Evolutionary conservation across 208 protist genomes (phyloP).

Genomic region (Trypanosoma brucei): DNA sequence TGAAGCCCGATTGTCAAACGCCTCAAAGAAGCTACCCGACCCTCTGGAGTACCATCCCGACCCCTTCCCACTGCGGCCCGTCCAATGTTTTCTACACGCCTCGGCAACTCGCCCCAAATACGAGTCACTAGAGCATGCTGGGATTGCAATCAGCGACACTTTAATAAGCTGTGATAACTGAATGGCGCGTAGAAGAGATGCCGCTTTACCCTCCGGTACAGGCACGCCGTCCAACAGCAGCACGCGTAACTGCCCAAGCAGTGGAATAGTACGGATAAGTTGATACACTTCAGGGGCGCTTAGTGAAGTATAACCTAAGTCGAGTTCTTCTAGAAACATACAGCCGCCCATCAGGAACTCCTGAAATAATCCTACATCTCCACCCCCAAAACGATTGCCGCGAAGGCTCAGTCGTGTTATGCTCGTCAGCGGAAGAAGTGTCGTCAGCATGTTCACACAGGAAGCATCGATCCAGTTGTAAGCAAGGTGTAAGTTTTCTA

Average conservation of each 20-base stretch:
- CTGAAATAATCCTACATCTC: conserved; percentile 30
- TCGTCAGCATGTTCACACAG: conserved; percentile 46
- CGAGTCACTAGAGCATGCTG: conserved; percentile 19
- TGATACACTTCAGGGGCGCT: conserved; percentile 37
- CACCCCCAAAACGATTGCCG: conserved; percentile 56
- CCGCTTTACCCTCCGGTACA: conserved; percentile 37
- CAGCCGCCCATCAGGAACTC: conserved; percentile 70
- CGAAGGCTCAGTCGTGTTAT: conserved; percentile 56
- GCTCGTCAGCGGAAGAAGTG: conserved; percentile 39
- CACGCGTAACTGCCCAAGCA: conserved; percentile 36
- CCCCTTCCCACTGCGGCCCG: not conserved
- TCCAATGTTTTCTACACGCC: conserved; percentile 21
- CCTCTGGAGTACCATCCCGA: not conserved
- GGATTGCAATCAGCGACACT: conserved; percentile 37
- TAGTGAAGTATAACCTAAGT: conserved; percentile 63
- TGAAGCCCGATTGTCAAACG: conserved; percentile 14
- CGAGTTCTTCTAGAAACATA: conserved; percentile 57
- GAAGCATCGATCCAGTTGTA: conserved; percentile 50
- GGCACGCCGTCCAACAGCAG: conserved; percentile 64
- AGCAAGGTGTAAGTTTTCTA: conserved; percentile 55
- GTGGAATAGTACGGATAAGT: conserved; percentile 61
- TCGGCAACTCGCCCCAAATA: conserved; percentile 24
- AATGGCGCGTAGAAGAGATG: conserved; percentile 43
- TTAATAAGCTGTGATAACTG: conserved; percentile 33
- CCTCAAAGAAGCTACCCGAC: conserved; percentile 42